These are phyloP conservation scores for Boletus huronensis DNA, from an alignment of 768 basidiomycete species.

Conservation along the genomic window DNA sequence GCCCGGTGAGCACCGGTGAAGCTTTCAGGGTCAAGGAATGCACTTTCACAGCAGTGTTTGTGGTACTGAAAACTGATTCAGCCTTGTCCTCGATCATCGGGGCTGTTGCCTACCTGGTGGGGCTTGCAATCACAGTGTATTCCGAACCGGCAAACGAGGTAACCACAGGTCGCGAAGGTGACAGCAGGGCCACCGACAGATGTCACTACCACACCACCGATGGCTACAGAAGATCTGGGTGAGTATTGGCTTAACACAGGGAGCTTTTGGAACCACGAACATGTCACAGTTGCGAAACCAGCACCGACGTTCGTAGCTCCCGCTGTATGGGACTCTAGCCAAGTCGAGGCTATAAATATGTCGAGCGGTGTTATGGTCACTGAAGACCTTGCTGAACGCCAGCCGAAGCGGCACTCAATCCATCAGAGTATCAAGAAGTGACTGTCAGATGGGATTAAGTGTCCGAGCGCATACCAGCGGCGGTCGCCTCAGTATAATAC, in stretches of 20 bases:
- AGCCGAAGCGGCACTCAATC: constrained; percentile 15
- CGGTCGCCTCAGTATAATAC: constrained; percentile 33
- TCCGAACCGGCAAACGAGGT: constrained; percentile 53
- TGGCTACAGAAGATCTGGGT: constrained; percentile 35
- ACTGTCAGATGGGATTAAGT: constrained; percentile 1
- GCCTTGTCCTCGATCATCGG: not conserved
- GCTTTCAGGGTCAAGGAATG: constrained; percentile 15
- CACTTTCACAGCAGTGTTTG: constrained; percentile 14
- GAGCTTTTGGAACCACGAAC: constrained; percentile 17
- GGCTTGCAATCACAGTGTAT: constrained; percentile 42
- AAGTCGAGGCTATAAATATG: constrained; percentile 17
- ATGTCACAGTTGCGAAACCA: constrained; percentile 21
- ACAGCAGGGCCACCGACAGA: constrained; percentile 56
- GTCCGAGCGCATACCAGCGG: constrained; percentile 11
- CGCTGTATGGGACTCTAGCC: constrained; percentile 6
- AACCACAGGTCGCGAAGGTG: constrained; percentile 48
- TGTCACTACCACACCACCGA: constrained; percentile 55
- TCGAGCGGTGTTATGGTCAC: not conserved
- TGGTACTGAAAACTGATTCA: constrained; percentile 6
- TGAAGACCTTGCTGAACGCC: constrained; percentile 12
- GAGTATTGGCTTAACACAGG: not conserved
- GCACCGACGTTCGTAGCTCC: not conserved
- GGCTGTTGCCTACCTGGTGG: constrained; percentile 12
- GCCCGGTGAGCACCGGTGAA: constrained; percentile 28
- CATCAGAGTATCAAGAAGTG: constrained; percentile 15